A percentile compares a stretch with the other conserved stretches of the same genome.
phyloP scores from a whole-genome alignment of 495 filamentous ascomycete genomes.

The Entonaema liquescens region DNA sequence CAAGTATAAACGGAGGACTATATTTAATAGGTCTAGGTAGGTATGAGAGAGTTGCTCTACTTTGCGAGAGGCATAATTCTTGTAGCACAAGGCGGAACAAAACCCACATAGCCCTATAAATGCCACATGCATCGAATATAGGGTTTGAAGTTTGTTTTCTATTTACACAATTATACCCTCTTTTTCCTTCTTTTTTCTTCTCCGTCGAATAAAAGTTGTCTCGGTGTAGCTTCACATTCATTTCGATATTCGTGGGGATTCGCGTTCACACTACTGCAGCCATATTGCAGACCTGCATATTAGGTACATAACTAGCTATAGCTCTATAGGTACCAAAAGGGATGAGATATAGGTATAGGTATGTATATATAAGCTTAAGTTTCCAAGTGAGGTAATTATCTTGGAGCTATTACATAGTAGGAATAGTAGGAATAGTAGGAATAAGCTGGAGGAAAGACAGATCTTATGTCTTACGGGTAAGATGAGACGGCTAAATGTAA shows the following conservation, averaged over 20 bases:
- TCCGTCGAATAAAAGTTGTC: background rate
- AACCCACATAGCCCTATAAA: slow-evolving; percentile 3
- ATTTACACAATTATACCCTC: background rate
- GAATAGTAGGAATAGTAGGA: no score
- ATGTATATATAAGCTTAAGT: background rate
- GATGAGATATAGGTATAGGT: background rate
- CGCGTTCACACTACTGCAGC: background rate
- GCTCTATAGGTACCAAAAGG: background rate
- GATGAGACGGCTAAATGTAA: slow-evolving; percentile 2
- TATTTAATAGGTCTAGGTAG: no score
- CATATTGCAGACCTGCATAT: background rate
- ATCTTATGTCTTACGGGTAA: background rate
- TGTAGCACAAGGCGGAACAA: background rate
- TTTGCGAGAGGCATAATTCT: slow-evolving; percentile 6
- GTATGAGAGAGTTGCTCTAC: slow-evolving; percentile 17
- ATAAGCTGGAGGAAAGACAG: background rate
- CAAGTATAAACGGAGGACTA: slow-evolving; percentile 6
- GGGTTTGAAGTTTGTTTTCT: background rate
- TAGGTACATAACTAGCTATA: background rate
- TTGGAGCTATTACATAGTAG: no score
- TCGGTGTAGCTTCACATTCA: background rate
- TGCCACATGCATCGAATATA: background rate
- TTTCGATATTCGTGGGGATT: background rate
- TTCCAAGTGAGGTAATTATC: background rate
- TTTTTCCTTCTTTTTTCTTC: background rate